These are phyloP conservation scores for Penicillium soppii DNA, from an alignment of 495 filamentous ascomycete genomes.

Conservation along the genomic window DNA sequence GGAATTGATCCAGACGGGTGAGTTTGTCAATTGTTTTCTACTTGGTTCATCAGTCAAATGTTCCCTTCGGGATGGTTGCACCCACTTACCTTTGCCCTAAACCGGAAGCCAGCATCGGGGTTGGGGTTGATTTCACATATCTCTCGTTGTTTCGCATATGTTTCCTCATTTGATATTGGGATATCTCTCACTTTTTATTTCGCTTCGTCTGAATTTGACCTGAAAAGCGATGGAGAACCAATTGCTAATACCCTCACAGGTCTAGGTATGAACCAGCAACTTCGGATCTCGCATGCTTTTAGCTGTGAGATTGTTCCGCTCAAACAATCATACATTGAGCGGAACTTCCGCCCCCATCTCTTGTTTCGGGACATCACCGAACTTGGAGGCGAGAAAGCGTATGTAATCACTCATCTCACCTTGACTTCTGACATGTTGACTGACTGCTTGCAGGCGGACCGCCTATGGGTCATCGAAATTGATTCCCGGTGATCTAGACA, in stretches of 20 bases:
- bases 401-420: conserved; percentile 31
- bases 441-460: conserved; percentile 55
- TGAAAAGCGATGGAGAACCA: not conserved
- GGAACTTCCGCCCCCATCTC: conserved; percentile 63
- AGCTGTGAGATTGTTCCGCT: conserved; percentile 76
- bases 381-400: conserved; percentile 55
- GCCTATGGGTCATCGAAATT: conserved; percentile 61
- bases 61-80: not conserved
- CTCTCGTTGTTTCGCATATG: not conserved
- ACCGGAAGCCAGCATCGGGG: not conserved
- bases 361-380: conserved; percentile 73
- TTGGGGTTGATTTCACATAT: not conserved
- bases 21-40: conserved; percentile 15
- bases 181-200: not conserved
- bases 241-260: conserved; percentile 17
- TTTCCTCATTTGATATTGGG: not conserved
- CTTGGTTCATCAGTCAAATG: not conserved
- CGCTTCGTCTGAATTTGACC: too few species aligned
- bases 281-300: conserved; percentile 61
- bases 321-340: conserved; percentile 79
- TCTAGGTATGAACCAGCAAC: conserved; percentile 7
- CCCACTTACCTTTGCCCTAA: not conserved
- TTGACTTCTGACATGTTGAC: conserved; percentile 11
- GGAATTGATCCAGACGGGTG: conserved; percentile 47
- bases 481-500: conserved; percentile 62